phyloP scores from a whole-genome alignment of 106 monocot genomes.

The Allium cepa region DNA sequence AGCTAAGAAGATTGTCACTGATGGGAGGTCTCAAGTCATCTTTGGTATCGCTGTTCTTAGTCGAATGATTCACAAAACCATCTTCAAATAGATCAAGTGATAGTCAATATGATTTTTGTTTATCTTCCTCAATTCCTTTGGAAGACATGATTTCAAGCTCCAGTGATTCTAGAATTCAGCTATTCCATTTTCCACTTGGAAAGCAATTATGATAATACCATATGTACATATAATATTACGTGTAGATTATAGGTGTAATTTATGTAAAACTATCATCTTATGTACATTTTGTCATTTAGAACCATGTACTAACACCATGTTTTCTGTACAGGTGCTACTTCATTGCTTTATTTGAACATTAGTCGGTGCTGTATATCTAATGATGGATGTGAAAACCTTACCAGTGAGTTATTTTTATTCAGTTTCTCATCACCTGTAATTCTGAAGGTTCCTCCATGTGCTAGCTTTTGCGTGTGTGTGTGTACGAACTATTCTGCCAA shows the following conservation, averaged over 20 bases:
- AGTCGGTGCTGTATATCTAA: constrained; percentile 73
- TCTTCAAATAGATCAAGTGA: too few relatives aligned
- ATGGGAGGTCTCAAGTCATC: too few relatives aligned
- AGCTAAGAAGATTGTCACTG: too few relatives aligned
- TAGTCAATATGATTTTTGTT: too few relatives aligned
- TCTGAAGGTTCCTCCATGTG: background rate
- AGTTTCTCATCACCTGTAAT: background rate
- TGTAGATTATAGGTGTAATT: background rate
- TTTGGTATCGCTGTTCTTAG: too few relatives aligned
- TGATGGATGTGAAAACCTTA: constrained; percentile 76
- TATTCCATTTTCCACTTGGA: background rate
- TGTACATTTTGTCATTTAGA: background rate
- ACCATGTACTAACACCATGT: background rate
- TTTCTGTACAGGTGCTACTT: constrained; percentile 28
- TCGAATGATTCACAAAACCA: too few relatives aligned
- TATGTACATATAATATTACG: background rate
- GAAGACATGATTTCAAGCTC: too few relatives aligned
- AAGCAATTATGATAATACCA: background rate
- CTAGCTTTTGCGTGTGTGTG: too few relatives aligned
- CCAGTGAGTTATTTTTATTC: constrained; percentile 33
- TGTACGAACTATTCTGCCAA: too few relatives aligned
- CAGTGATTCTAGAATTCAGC: background rate
- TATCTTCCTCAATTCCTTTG: too few relatives aligned
- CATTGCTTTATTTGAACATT: constrained; percentile 73
- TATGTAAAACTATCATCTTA: background rate